Conservation (phyloP, 2,329 filamentous ascomycete genomes). For the Colletotrichum sp. region DNA sequence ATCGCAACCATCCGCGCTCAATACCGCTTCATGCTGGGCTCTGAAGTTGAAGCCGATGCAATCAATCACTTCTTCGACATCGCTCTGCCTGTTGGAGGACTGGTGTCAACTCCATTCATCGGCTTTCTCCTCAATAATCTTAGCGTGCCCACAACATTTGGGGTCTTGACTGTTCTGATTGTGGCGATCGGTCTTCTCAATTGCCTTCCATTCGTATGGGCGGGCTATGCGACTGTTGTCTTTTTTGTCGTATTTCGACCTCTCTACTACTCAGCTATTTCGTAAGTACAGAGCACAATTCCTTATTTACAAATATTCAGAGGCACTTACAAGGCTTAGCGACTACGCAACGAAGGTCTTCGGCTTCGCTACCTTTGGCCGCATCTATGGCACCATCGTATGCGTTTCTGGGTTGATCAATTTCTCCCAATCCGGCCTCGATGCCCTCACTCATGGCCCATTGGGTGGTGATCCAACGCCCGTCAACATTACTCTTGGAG, state of each 20-base stretch:
- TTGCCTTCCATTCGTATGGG: conserved; percentile 65
- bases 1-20: conserved; percentile 74
- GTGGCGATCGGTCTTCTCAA: conserved; percentile 69
- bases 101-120: conserved; percentile 74
- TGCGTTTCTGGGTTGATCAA: conserved; percentile 76
- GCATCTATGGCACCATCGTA: conserved; percentile 79
- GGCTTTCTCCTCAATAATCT: conserved; percentile 71
- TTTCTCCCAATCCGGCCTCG: conserved; percentile 72
- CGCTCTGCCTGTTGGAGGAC: conserved; percentile 70
- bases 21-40: conserved; percentile 71
- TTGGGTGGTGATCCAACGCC: conserved; percentile 68
- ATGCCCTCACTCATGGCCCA: conserved; percentile 67
- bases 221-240: conserved; percentile 70
- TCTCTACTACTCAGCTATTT: conserved; percentile 79
- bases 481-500: conserved; percentile 65
- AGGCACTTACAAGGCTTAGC: conserved; percentile 24
- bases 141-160: conserved; percentile 65
- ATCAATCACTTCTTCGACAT: conserved; percentile 49
- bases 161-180: conserved; percentile 62
- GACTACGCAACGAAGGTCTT: conserved; percentile 84
- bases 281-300: conserved; percentile 38
- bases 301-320: fast-evolving
- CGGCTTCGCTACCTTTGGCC: conserved; percentile 80
- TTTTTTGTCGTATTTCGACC: conserved; percentile 77
- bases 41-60: conserved; percentile 38